Base-by-base conservation (phyloP, 495 filamentous ascomycete genomes). In the Lasiosphaeria hispida region DNA sequence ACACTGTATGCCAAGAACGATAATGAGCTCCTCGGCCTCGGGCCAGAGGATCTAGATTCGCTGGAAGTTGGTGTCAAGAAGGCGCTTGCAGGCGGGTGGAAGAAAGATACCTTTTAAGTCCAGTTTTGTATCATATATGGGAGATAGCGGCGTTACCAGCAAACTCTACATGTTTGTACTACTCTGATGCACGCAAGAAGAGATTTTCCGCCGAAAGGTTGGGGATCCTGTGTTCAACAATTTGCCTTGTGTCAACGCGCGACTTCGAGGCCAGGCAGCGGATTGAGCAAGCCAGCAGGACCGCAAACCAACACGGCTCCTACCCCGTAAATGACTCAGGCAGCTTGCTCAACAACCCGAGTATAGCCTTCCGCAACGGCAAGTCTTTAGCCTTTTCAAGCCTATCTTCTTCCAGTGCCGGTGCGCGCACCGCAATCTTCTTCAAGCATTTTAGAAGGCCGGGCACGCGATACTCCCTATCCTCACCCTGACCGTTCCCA, bases 1-100 rank as follows among this genome's bases (percentile, higher is more conserved):
- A 90, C 87, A 1, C 63, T 90, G 53, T 90, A 91, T 67, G 77
- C 78, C 8, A 76, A 83, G 70, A 79, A 84, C 15, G 87, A 88
- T 61, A 90, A 91, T 64, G 78, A 73, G 9, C 52, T 77, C 19
- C 75, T 91, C 54, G 80, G 75, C 1, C 55, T 77, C 11, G 72
- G 68, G 34, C 70, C 71, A 1, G 75, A 73, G 15, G 70, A 78
- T 8, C 69, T 80, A 53, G 76, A 82, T 44, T 73, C 74, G 0
- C 64, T 89, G 62, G 72, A 74, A 52, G 73, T 72, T 11, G 77
- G 65, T 4, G 76, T 84, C 5, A 65, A 60, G 60, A 69, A 69
- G 33, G 70, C 68, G 4, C 62, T 82, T n/a, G 65, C 51, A 0
- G 73, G 71, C 36, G 70, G 63, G 2, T 72, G 62, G 38, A 66